Evolutionary conservation across 1,284 basidiomycete species (phyloP).

Genomic region (Fomitopsis palustris): DNA sequence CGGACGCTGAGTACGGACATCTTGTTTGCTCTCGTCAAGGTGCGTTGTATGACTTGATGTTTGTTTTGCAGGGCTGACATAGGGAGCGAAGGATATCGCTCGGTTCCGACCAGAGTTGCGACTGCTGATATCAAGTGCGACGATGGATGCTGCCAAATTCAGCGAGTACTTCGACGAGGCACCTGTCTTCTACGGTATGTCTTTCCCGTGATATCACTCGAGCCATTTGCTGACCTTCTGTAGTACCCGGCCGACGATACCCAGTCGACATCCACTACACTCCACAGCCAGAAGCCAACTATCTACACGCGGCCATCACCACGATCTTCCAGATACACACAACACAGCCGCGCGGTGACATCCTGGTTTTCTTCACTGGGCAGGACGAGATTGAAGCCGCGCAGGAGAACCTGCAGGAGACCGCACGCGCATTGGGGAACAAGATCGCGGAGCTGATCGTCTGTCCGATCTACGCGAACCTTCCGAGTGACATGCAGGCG

Average conservation of each 20-base stretch:
- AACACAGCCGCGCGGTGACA: conserved; percentile 97
- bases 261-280: conserved; percentile 99
- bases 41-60: conserved; percentile 39
- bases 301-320: conserved; percentile 97
- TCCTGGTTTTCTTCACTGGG: conserved; percentile 96
- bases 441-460: conserved; percentile 94
- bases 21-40: conserved; percentile 95
- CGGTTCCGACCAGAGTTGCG: conserved; percentile 91
- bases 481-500: conserved; percentile 98
- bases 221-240: background rate
- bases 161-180: conserved; percentile 94
- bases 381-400: conserved; percentile 99
- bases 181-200: conserved; percentile 86
- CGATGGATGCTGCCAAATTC: conserved; percentile 95
- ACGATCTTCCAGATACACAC: conserved; percentile 99
- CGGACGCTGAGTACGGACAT: conserved; percentile 95
- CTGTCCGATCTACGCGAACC: conserved; percentile 97
- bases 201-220: background rate
- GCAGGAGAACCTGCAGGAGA: conserved; percentile 94
- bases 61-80: conserved; percentile 19
- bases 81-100: conserved; percentile 79
- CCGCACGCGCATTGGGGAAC: conserved; percentile 90
- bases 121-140: conserved; percentile 93
- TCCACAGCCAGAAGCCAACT: conserved; percentile 96
- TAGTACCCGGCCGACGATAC: conserved; percentile 95